Base-by-base conservation (phyloP, 768 basidiomycete species). In the Thelephora ganbajun region DNA sequence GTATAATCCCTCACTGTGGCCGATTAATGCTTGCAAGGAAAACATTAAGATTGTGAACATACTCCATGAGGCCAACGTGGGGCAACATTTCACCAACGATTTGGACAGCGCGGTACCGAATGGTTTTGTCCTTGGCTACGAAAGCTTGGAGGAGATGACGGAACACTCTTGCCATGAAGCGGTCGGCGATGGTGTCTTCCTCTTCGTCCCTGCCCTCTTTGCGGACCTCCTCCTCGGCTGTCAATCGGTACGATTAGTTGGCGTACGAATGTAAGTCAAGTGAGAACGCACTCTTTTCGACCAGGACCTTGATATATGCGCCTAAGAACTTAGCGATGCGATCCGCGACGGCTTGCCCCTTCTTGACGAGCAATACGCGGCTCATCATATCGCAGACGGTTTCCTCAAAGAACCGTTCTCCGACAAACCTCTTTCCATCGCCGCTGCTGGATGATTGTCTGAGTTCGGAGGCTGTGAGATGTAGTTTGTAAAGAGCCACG, bases 61-160 rank as follows among this genome's bases (percentile, higher is more conserved):
- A 96, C 92, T 93, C 89, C 48, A 97, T 73, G 63, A 83, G 83
- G 6, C 88, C 88, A 0, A 96, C 67, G 48, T 80, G 75, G 0
- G 77, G 73, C 11, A 94, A 76, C 72, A 91, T 81, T 55, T 85
- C 80, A 0, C 83, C 77, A 12, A 88, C 72, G n/a, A 79, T 65
- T 46, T 85, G 81, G 2, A 87, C 68, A 30, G 79, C 80, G 16
- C 93, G 79, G 58, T 80, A 94, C 5, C 93, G 76, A 35, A 88
- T 80, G 37, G 70, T 71, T 65, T 93, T 97, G 66, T 94, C 89
- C 61, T 91, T 94, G 3, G 90, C 81, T 14, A 68, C 55, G 61
- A 90, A 89, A 2, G 90, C 92, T 49, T 72, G 72, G 50, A 91
- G 65, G 23, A 94, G 70, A 57, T 75, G 72, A 26, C 63, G 63